These are phyloP conservation scores for Saccharomycopsis sp. DNA, from an alignment of 805 yeast species.

Conservation along the genomic window DNA sequence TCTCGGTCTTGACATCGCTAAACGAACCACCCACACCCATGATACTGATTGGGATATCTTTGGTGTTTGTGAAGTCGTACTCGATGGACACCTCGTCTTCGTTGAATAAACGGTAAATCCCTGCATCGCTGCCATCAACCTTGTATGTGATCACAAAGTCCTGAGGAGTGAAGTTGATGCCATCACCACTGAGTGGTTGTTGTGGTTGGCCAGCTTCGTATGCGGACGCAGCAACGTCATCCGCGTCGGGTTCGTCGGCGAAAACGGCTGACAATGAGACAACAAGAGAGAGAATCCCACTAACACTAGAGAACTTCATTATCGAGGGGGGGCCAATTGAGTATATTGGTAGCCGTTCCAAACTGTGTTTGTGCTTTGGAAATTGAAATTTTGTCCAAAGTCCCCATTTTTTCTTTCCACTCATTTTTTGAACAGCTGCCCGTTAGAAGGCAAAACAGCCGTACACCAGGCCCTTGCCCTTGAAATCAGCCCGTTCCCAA, in stretches of 20 bases:
- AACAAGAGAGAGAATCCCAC: conserved; percentile 6
- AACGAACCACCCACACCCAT: conserved; percentile 66
- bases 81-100: conserved; percentile 46
- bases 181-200: neutral
- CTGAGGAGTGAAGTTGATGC: neutral
- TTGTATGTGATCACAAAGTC: conserved; percentile 14
- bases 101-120: conserved; percentile 31
- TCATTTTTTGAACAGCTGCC: too few relatives aligned
- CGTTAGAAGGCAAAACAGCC: too few relatives aligned
- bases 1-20: conserved; percentile 45
- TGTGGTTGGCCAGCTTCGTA: too few relatives aligned
- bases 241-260: conserved; percentile 7
- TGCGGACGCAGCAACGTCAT: too few relatives aligned
- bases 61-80: conserved; percentile 46
- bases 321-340: neutral
- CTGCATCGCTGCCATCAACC: conserved; percentile 5
- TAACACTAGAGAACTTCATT: conserved; percentile 13
- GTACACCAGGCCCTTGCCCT: too few relatives aligned
- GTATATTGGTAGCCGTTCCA: too few relatives aligned
- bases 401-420: too few relatives aligned
- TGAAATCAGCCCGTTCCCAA: too few relatives aligned
- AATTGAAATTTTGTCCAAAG: too few relatives aligned
- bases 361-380: too few relatives aligned
- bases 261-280: conserved; percentile 5
- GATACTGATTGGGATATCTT: conserved; percentile 40